phyloP scores from a whole-genome alignment of 495 filamentous ascomycete species.

The Letharia columbiana region DNA sequence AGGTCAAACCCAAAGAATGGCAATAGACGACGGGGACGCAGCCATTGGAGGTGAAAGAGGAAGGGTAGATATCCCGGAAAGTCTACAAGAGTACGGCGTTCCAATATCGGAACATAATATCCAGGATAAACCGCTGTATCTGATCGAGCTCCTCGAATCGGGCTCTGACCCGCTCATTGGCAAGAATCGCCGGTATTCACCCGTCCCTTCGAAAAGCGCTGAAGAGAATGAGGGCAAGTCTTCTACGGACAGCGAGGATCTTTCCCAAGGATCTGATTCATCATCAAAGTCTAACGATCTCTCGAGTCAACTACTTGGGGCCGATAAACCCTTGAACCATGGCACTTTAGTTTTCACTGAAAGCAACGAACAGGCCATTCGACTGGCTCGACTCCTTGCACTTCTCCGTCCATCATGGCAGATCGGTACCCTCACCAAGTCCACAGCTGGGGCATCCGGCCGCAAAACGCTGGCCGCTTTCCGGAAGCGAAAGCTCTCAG shows the following conservation, averaged over 20 bases:
- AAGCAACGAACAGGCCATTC: slow-evolving; percentile 72
- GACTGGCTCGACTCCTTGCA: slow-evolving; percentile 68
- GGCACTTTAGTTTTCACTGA: slow-evolving; percentile 71
- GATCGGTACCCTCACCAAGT: slow-evolving; percentile 66
- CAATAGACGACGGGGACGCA: background rate
- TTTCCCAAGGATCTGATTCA: slow-evolving; percentile 24
- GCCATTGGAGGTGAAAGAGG: slow-evolving; percentile 25
- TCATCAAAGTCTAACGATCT: slow-evolving; percentile 18
- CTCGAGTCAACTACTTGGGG: slow-evolving; percentile 5
- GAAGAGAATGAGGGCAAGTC: slow-evolving; percentile 5
- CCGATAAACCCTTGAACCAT: slow-evolving; percentile 25
- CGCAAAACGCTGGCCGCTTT: slow-evolving; percentile 59
- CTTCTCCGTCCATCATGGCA: slow-evolving; percentile 53
- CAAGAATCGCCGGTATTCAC: slow-evolving; percentile 7
- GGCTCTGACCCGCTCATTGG: slow-evolving; percentile 18
- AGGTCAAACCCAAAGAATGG: slow-evolving; percentile 24
- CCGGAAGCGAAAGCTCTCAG: slow-evolving; percentile 50
- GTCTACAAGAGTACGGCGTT: slow-evolving; percentile 63
- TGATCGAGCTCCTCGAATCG: slow-evolving; percentile 52
- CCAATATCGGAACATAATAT: slow-evolving; percentile 55
- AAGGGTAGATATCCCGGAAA: slow-evolving; percentile 53
- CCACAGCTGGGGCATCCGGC: slow-evolving; percentile 54
- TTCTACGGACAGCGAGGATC: slow-evolving; percentile 25
- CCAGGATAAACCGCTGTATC: slow-evolving; percentile 74
- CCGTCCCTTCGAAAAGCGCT: background rate